Conservation (phyloP, 2,329 filamentous ascomycete genomes). For the Teratosphaeria epicoccoides region DNA sequence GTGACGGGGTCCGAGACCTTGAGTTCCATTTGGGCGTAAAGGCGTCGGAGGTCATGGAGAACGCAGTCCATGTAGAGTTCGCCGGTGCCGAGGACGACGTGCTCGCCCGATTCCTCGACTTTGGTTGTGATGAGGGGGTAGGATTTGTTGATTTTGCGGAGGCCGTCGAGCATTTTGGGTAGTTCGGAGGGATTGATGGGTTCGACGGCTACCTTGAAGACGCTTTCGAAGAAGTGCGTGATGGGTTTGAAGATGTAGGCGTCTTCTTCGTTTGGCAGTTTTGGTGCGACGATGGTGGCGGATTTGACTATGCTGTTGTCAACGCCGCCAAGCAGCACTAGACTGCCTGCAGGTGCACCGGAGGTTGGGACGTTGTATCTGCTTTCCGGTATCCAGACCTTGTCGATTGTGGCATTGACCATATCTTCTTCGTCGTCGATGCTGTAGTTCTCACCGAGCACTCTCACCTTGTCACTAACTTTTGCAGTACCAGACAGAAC, state of each 20-base stretch:
- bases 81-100: slow-evolving; percentile 87
- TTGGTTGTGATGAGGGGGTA: slow-evolving; percentile 94
- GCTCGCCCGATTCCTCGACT: slow-evolving; percentile 95
- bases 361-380: slow-evolving; percentile 86
- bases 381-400: slow-evolving; percentile 84
- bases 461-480: slow-evolving; percentile 71
- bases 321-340: slow-evolving; percentile 81
- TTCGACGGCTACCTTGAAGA: slow-evolving; percentile 95
- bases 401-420: slow-evolving; percentile 70
- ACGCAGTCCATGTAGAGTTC: slow-evolving; percentile 99
- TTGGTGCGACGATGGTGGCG: slow-evolving; percentile 74
- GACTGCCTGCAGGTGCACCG: slow-evolving; percentile 86
- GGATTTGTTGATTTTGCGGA: slow-evolving; percentile 95
- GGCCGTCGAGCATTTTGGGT: slow-evolving; percentile 95
- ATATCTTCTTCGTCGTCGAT: slow-evolving; percentile 98
- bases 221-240: slow-evolving; percentile 90
- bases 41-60: slow-evolving; percentile 76
- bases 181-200: slow-evolving; percentile 96
- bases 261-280: slow-evolving; percentile 76
- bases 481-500: slow-evolving; percentile 86
- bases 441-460: slow-evolving; percentile 90
- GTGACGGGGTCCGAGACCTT: slow-evolving; percentile 98
- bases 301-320: slow-evolving; percentile 99
- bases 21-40: slow-evolving; percentile 99
- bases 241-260: slow-evolving; percentile 92